Evolutionary conservation across 805 yeast genomes (phyloP), one percentile per base, ranked within the genome.

Genomic region (Cyberlindnera saturnus): DNA sequence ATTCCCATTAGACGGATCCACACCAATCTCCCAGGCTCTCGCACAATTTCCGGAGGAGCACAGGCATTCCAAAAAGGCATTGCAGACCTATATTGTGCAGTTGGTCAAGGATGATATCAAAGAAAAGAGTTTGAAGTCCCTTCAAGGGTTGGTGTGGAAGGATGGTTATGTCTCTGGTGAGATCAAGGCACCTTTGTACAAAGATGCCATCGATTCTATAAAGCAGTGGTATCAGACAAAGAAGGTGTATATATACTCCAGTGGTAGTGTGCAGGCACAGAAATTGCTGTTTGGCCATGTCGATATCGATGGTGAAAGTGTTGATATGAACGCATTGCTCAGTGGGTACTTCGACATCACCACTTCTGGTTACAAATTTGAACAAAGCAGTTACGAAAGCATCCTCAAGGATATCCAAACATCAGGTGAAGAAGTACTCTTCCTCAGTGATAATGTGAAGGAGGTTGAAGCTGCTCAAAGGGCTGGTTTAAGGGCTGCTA

Each of bases 201-300:
- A 52, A 0, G 98, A 90, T 61, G 90, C 93, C 1, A 70, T 86
- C 37, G 64, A 64, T 0, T 73, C 75, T 36, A 75, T 89, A 41
- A 51, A 67, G 39, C 43, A 54, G 3, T 74, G 81, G 76, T 45
- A 54, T 1, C 34, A 38, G 4, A 49, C 54, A 1, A 51, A 49
- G 29, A 64, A 65, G 3, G 65, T 87, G 0, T 85, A 72, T 57
- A 87, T 90, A 16, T 90, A 90, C 64, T 88, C 96, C 0, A 85
- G 95, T 23, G 98, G 98, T 0, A 82, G 93, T 35, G 79, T 90
- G 19, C 75, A 80, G 46, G 97, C 97, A 0, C 98, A 90, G 55
- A 83, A 81, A 53, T 65, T 90, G 47, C 64, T 90, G 44, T 87
- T 90, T 57, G 72, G 71, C 0, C 75, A 85, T 58, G 90, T 85